Conservation (phyloP, 768 basidiomycete genomes). For the Boletus fagicola region DNA sequence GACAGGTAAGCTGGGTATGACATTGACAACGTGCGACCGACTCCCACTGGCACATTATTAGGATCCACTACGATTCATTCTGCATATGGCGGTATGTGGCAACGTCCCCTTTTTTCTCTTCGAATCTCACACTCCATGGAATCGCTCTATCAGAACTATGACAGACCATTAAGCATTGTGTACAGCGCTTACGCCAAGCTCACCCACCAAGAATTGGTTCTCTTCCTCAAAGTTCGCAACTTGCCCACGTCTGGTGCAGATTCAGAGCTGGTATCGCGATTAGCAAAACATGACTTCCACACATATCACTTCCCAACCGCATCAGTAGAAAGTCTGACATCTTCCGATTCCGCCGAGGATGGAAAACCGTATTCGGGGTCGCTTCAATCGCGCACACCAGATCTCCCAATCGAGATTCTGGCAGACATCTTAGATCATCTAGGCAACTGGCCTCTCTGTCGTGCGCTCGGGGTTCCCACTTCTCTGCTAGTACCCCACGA, state of each 20-base stretch:
- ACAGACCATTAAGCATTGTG: constrained; percentile 43
- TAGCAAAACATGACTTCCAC: constrained; percentile 73
- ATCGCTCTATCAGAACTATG: constrained; percentile 21
- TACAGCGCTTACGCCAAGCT: constrained; percentile 69
- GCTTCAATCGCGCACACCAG: constrained; percentile 43
- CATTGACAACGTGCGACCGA: not conserved
- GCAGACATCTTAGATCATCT: constrained; percentile 75
- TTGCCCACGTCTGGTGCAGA: constrained; percentile 65
- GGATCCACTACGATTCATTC: not conserved
- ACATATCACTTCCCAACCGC: constrained; percentile 57
- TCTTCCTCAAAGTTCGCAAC: constrained; percentile 72
- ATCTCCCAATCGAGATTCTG: constrained; percentile 74
- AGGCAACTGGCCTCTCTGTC: constrained; percentile 82
- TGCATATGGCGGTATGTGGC: constrained; percentile 42
- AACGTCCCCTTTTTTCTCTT: not conserved
- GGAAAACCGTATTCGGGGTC: constrained; percentile 25
- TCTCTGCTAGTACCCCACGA: constrained; percentile 61
- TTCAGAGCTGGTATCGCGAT: constrained; percentile 62
- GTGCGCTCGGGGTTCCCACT: constrained; percentile 73
- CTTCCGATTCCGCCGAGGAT: constrained; percentile 20
- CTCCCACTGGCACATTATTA: constrained; percentile 11
- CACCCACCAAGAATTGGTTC: constrained; percentile 61
- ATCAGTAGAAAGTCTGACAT: constrained; percentile 31
- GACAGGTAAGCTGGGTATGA: not conserved
- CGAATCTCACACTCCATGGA: constrained; percentile 23